These are phyloP conservation scores for Circinella minor DNA, from an alignment of 371 early-diverging fungal species.

Conservation along the genomic window DNA sequence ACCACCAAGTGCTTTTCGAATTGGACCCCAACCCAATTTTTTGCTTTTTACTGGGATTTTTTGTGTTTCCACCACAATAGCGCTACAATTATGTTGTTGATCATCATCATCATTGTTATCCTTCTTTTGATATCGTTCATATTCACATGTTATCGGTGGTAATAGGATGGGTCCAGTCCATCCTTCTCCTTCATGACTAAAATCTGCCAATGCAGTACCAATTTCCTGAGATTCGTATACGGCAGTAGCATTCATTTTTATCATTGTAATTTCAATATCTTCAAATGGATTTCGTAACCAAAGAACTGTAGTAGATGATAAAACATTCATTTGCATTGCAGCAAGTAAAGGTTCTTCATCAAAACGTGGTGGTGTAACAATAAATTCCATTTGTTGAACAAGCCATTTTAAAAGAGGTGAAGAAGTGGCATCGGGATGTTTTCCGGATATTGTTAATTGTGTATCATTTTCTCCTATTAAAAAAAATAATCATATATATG, in stretches of 20 bases:
- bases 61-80: constrained; percentile 34
- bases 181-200: constrained; percentile 33
- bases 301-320: constrained; percentile 48
- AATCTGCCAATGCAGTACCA: constrained; percentile 41
- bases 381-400: constrained; percentile 34
- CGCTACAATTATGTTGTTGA: constrained; percentile 17
- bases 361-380: constrained; percentile 38
- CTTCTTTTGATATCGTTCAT: background rate
- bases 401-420: constrained; percentile 29
- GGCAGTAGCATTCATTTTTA: constrained; percentile 45
- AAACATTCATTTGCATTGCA: constrained; percentile 44
- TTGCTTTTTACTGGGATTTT: constrained; percentile 47
- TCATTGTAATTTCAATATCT: constrained; percentile 36
- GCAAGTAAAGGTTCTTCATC: constrained; percentile 36
- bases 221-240: constrained; percentile 34
- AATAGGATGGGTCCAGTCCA: constrained; percentile 29
- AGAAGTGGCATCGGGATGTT: constrained; percentile 37
- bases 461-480: constrained; percentile 8
- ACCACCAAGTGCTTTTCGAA: constrained; percentile 46
- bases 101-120: background rate
- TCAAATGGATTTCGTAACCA: constrained; percentile 49
- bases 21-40: constrained; percentile 42
- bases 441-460: constrained; percentile 39
- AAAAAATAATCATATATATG: background rate
- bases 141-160: constrained; percentile 20